Evolutionary conservation across 208 protist species (phyloP), one percentile per base, ranked within the genome.

Genomic region (Sergeia podlipaevii): DNA sequence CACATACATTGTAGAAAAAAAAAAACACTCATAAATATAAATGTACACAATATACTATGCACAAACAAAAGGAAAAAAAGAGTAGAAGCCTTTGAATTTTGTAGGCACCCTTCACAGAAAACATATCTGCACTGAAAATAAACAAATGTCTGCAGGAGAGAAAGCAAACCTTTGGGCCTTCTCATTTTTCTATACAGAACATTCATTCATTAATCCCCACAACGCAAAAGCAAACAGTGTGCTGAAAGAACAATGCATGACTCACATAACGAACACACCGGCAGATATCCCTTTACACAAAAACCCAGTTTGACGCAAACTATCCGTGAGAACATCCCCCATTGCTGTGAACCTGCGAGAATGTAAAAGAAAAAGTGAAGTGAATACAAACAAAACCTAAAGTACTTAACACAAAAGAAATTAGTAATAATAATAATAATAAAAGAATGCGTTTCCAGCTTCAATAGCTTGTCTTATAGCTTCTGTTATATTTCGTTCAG

Each of bases 1-100:
- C 18, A 37, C 27, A 29, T 54, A 63, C 39, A 29, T 23, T 20
- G 30, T 29, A 38, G 7, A 59, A 10, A 21, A 57, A 45, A 57
- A 39, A 2, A 21, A 56, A 3, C 34, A 60, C 10, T 51, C 41
- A 50, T 7, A 20, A 54, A 26, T 23, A 18, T 52, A n/a, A 41
- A 23, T 11, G 49, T 27, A 13, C 21, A 24, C 0, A 42, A 11
- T 3, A 55, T 10, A 6, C 23, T 44, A 55, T 30, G 20, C 21
- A 55, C 7, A 28, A 13, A 23, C 3, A 13, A n/a, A 37, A 21
- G 38, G 21, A 7, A 18, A 34, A 46, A 17, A 46, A 20, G 8
- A 17, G 26, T 18, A 54, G 32, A 54, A 13, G 33, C 21, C 34
- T 21, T 23, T 54, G 26, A 4, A 36, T 54, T 30, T 42, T 24